Evolutionary conservation across 306 rosid species (phyloP).

Genomic region (Quercus variabilis): DNA sequence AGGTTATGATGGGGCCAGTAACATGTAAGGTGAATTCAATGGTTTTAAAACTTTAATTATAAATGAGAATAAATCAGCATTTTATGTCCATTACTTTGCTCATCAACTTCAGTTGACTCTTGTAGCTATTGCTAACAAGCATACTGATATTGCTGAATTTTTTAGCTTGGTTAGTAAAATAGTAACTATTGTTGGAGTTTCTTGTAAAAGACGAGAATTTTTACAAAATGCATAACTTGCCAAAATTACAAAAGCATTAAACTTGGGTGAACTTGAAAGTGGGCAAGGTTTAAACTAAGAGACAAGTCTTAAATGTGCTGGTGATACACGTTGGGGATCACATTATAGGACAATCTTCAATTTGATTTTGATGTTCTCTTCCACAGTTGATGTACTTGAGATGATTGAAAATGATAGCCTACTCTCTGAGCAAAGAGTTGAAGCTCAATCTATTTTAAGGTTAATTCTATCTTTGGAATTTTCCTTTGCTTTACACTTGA

Average conservation of each 20-base stretch:
- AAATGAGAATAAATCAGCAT: neutral
- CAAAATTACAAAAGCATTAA: neutral
- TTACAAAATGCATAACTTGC: neutral
- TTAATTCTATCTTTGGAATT: neutral
- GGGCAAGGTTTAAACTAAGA: neutral
- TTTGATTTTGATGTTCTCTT: neutral
- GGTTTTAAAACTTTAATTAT: neutral
- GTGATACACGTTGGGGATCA: neutral
- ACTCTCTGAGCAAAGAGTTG: neutral
- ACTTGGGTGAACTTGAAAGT: neutral
- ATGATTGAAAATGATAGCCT: neutral
- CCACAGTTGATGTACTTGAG: neutral
- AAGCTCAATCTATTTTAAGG: neutral
- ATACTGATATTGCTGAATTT: neutral
- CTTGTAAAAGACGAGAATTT: neutral
- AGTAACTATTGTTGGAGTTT: neutral
- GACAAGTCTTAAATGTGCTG: neutral
- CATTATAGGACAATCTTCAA: neutral
- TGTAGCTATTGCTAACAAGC: neutral
- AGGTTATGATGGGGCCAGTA: conserved; percentile 10
- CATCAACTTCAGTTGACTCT: conserved; percentile 10
- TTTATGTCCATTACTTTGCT: conserved; percentile 11
- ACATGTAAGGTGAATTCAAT: neutral
- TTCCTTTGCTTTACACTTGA: neutral
- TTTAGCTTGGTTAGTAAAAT: neutral